These are phyloP conservation scores for Rhodofomes roseus DNA, from an alignment of 1,284 basidiomycete genomes.

Conservation along the genomic window DNA sequence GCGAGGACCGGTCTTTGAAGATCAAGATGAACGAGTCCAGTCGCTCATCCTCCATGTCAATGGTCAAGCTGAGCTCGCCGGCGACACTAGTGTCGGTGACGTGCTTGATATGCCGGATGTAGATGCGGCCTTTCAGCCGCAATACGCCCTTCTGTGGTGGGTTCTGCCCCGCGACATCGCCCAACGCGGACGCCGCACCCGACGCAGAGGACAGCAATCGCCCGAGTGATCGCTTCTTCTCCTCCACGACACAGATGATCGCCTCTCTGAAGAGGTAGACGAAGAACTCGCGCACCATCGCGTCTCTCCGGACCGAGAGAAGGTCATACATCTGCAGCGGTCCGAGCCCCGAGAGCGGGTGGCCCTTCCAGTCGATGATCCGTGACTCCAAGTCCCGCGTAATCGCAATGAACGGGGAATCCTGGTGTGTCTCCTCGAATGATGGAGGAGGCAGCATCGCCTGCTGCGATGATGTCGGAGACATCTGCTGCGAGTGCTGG, in stretches of 20 bases:
- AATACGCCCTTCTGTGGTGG: conserved; percentile 67
- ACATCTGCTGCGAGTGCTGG: conserved; percentile 19
- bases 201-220: conserved; percentile 61
- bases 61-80: conserved; percentile 85
- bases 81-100: conserved; percentile 76
- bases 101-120: conserved; percentile 87
- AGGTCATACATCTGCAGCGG: conserved; percentile 89
- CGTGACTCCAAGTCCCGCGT: conserved; percentile 85
- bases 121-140: conserved; percentile 91
- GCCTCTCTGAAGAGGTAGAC: conserved; percentile 97
- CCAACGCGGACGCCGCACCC: conserved; percentile 29
- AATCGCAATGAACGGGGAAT: conserved; percentile 74
- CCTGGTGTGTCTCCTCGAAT: conserved; percentile 32
- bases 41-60: conserved; percentile 92
- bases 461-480: conserved; percentile 25
- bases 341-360: conserved; percentile 84
- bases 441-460: conserved; percentile 9
- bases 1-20: conserved; percentile 86
- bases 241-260: conserved; percentile 94
- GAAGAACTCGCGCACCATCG: conserved; percentile 86
- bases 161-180: conserved; percentile 43
- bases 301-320: conserved; percentile 82
- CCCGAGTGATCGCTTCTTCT: conserved; percentile 79
- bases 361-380: conserved; percentile 93
- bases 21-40: conserved; percentile 92